These are phyloP conservation scores for Arthrobotrys iridis DNA, from an alignment of 2,329 filamentous ascomycete species.

Conservation along the genomic window DNA sequence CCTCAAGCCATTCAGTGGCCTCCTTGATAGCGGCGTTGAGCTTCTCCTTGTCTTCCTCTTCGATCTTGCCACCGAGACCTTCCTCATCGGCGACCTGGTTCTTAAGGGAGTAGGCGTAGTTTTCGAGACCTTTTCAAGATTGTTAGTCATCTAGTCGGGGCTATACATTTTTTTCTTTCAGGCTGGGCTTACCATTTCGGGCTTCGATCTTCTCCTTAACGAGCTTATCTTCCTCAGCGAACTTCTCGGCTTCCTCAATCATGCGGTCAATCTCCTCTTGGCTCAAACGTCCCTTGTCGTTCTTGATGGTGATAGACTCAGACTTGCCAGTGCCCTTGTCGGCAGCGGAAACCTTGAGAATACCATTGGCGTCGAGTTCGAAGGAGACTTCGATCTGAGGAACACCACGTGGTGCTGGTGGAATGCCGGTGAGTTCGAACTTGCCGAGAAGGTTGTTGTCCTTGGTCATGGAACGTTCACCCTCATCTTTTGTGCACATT, in stretches of 20 bases:
- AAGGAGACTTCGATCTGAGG: slow-evolving; percentile 99
- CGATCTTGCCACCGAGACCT: slow-evolving; percentile 96
- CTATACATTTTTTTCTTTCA: not conserved
- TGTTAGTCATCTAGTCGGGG: slow-evolving; percentile 23
- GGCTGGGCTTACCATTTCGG: slow-evolving; percentile 71
- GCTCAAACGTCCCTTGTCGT: slow-evolving; percentile 97
- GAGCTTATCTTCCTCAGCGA: slow-evolving; percentile 98
- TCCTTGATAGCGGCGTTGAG: slow-evolving; percentile 97
- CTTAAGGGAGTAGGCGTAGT: slow-evolving; percentile 99
- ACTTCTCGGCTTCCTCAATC: slow-evolving; percentile 98
- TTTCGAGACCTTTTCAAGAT: slow-evolving; percentile 74
- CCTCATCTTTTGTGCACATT: slow-evolving; percentile 68
- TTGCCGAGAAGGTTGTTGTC: slow-evolving; percentile 98
- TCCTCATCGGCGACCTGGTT: slow-evolving; percentile 98
- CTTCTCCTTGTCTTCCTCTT: slow-evolving; percentile 97
- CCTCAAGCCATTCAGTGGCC: slow-evolving; percentile 93
- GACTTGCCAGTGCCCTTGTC: slow-evolving; percentile 99
- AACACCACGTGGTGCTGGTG: slow-evolving; percentile 91
- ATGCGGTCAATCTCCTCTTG: slow-evolving; percentile 99
- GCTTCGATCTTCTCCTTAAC: slow-evolving; percentile 96
- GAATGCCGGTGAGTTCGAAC: slow-evolving; percentile 96
- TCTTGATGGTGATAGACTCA: slow-evolving; percentile 98
- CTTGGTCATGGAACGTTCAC: slow-evolving; percentile 92
- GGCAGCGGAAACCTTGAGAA: slow-evolving; percentile 92
- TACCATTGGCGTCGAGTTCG: slow-evolving; percentile 97